phyloP scores from a whole-genome alignment of 176 grass and related monocot species.

The Metroxylon sagu region DNA sequence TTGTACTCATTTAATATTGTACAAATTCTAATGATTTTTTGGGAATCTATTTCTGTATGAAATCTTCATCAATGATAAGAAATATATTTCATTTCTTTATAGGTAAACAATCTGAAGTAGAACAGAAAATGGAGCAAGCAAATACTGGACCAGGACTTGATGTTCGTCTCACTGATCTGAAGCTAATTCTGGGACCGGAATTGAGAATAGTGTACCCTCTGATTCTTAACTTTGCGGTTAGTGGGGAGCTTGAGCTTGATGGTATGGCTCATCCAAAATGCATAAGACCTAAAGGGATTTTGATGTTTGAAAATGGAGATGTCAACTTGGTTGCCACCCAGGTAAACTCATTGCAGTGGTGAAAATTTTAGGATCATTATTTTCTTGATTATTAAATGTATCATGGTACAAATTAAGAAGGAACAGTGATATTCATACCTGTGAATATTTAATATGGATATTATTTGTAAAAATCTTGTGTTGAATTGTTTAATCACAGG shows the following conservation, averaged over 20 bases:
- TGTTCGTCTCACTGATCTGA: slow-evolving; percentile 69
- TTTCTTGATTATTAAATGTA: not conserved
- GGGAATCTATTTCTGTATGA: too few relatives aligned
- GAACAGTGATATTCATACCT: not conserved
- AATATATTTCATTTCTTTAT: not conserved
- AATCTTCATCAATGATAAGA: too few relatives aligned
- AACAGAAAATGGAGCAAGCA: slow-evolving; percentile 58
- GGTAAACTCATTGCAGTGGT: slow-evolving; percentile 33
- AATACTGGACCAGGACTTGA: slow-evolving; percentile 59
- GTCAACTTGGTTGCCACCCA: slow-evolving; percentile 97
- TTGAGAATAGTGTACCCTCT: slow-evolving; percentile 91
- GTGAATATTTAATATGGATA: not conserved
- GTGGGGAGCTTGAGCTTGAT: slow-evolving; percentile 83
- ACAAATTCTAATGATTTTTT: too few relatives aligned
- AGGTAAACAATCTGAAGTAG: slow-evolving; percentile 63
- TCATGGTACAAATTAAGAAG: too few relatives aligned
- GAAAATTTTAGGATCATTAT: slow-evolving; percentile 2
- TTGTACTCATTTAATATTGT: too few relatives aligned
- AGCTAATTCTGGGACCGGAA: slow-evolving; percentile 85
- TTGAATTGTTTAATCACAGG: slow-evolving; percentile 44
- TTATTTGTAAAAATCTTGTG: slow-evolving; percentile 7
- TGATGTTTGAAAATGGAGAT: slow-evolving; percentile 94
- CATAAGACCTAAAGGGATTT: slow-evolving; percentile 88
- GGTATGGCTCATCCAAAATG: slow-evolving; percentile 84
- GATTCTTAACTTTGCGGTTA: slow-evolving; percentile 95